phyloP scores from a whole-genome alignment of 192 early-diverging fungal genomes.

The Rhizophagus prolifer region DNA sequence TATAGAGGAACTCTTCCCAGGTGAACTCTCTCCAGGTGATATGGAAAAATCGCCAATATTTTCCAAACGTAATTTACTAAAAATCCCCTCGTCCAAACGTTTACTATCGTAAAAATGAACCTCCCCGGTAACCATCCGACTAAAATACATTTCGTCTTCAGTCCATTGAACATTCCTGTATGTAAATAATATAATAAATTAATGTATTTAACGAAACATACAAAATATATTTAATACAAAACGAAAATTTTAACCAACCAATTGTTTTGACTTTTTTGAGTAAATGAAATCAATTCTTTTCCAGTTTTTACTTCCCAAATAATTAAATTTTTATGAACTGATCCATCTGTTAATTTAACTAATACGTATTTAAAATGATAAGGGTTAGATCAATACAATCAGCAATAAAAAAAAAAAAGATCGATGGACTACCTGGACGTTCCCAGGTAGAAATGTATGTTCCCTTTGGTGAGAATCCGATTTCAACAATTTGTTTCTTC shows the following conservation, averaged over 20 bases:
- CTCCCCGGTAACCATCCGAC: slow-evolving; percentile 81
- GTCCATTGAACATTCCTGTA: slow-evolving; percentile 91
- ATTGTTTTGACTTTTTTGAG: slow-evolving; percentile 76
- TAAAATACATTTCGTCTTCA: slow-evolving; percentile 84
- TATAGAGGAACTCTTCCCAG: slow-evolving; percentile 78
- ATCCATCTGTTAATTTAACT: slow-evolving; percentile 70
- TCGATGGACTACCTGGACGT: slow-evolving; percentile 61
- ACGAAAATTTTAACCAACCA: slow-evolving; percentile 46
- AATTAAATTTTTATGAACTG: slow-evolving; percentile 73
- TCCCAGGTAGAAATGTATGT: slow-evolving; percentile 90
- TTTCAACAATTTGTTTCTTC: slow-evolving; percentile 71
- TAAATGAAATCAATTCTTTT: slow-evolving; percentile 65
- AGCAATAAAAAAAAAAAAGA: not conserved
- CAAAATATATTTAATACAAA: not conserved
- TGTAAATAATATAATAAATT: not conserved
- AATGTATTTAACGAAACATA: not conserved
- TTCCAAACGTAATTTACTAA: slow-evolving; percentile 66
- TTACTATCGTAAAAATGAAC: slow-evolving; percentile 84
- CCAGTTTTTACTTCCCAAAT: slow-evolving; percentile 81
- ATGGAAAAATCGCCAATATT: slow-evolving; percentile 83
- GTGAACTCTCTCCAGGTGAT: slow-evolving; percentile 85
- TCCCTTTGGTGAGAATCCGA: slow-evolving; percentile 89
- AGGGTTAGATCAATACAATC: not conserved
- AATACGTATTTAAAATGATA: slow-evolving; percentile 20
- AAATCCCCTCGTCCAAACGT: slow-evolving; percentile 55